Conservation (phyloP, 345 rosid genomes). For the Sisymbrium altissimum region DNA sequence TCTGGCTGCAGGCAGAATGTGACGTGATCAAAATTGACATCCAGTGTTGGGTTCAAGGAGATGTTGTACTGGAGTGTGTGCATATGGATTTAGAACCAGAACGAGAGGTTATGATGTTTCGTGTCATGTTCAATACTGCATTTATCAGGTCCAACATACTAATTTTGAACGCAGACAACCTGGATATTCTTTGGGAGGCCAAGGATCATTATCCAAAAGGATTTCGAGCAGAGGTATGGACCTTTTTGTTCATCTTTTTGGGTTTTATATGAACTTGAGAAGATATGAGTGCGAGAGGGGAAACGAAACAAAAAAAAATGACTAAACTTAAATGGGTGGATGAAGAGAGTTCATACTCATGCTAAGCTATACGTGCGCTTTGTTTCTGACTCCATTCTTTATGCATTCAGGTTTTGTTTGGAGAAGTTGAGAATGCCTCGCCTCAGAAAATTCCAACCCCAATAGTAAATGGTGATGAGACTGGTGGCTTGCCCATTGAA, state of each 20-base stretch:
- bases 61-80: conserved; percentile 93
- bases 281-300: neutral
- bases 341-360: neutral
- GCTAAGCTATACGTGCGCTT: neutral
- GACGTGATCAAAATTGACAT: conserved; percentile 95
- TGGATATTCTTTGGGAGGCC: conserved; percentile 97
- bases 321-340: neutral
- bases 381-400: conserved; percentile 24
- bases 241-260: neutral
- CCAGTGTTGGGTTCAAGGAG: conserved; percentile 97
- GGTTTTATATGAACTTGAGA: conserved; percentile 14
- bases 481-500: conserved; percentile 97
- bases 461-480: conserved; percentile 84
- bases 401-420: conserved; percentile 81
- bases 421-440: conserved; percentile 66
- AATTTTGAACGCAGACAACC: conserved; percentile 88
- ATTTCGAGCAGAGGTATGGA: conserved; percentile 83
- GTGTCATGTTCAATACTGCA: conserved; percentile 94
- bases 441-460: conserved; percentile 65
- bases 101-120: conserved; percentile 98
- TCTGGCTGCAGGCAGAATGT: conserved; percentile 73
- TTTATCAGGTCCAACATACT: conserved; percentile 97
- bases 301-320: neutral
- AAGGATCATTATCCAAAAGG: conserved; percentile 93
- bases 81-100: conserved; percentile 89